These are phyloP conservation scores for Liriodendron chinense DNA, from an alignment of 164 flowering plant species.

Conservation along the genomic window DNA sequence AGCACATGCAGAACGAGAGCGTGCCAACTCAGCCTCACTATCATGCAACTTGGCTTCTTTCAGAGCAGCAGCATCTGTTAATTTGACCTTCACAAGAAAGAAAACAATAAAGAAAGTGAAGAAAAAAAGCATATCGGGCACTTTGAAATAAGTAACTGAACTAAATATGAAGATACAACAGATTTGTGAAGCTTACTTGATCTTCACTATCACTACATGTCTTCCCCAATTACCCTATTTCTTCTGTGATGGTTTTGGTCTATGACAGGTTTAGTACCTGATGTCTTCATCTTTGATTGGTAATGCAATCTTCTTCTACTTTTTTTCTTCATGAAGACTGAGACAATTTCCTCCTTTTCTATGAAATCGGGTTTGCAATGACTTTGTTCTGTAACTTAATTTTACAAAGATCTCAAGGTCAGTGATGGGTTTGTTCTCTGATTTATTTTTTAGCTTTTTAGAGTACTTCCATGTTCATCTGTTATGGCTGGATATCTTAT, in stretches of 20 bases:
- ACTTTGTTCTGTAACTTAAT: background rate
- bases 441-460: background rate
- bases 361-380: background rate
- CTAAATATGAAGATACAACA: background rate
- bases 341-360: background rate
- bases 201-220: background rate
- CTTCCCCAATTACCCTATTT: background rate
- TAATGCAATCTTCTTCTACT: too few relatives aligned
- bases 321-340: background rate
- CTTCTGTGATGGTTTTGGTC: background rate
- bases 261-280: too few relatives aligned
- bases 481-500: background rate
- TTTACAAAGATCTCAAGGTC: background rate
- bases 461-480: background rate
- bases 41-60: slow-evolving; percentile 70
- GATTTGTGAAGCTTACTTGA: background rate
- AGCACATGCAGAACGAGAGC: slow-evolving; percentile 44
- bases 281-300: too few relatives aligned
- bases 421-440: background rate
- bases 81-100: slow-evolving; percentile 45
- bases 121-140: background rate
- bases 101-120: background rate
- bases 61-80: slow-evolving; percentile 55
- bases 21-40: slow-evolving; percentile 56
- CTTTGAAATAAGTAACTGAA: background rate